Base-by-base conservation (phyloP, 2,329 filamentous ascomycete genomes). In the Fusarium robinianum region DNA sequence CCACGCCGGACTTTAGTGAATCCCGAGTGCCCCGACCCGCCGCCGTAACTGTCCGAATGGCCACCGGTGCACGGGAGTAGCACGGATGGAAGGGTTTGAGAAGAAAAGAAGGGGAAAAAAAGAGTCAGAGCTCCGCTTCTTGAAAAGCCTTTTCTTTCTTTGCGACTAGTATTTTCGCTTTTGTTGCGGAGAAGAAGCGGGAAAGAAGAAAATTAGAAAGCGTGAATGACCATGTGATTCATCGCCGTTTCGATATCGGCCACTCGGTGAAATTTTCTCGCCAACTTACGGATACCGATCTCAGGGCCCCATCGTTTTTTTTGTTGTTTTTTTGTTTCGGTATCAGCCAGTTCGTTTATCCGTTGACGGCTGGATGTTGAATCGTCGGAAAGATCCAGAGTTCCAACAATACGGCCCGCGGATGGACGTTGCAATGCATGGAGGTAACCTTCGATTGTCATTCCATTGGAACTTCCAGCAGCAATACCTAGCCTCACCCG, bases 251-350 rank as follows among this genome's bases (percentile, higher is more conserved):
- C 46, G 46, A 45, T 24, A 36, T 38, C 32, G 40, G 39, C 29
- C 43, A n/a, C n/a, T 55, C 48, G 51, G 51, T 38, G 47, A 30
- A 45, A 55, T 32, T 55, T 24, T 12, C n/a, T n/a, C n/a, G n/a
- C n/a, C n/a, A n/a, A n/a, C n/a, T n/a, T n/a, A n/a, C n/a, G n/a
- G n/a, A n/a, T n/a, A n/a, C n/a, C n/a, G n/a, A n/a, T n/a, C n/a
- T n/a, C n/a, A n/a, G n/a, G n/a, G n/a, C n/a, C n/a, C n/a, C n/a
- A n/a, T n/a, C n/a, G n/a, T n/a, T n/a, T n/a, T n/a, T n/a, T n/a
- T n/a, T n/a, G n/a, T n/a, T n/a, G n/a, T n/a, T n/a, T n/a, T n/a
- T n/a, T n/a, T n/a, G n/a, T n/a, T n/a, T n/a, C n/a, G n/a, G n/a
- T n/a, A n/a, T n/a, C n/a, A n/a, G n/a, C n/a, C n/a, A n/a, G n/a